Evolutionary conservation across 2,329 filamentous ascomycete species (phyloP).

Genomic region (Metarhizium guizhouense): DNA sequence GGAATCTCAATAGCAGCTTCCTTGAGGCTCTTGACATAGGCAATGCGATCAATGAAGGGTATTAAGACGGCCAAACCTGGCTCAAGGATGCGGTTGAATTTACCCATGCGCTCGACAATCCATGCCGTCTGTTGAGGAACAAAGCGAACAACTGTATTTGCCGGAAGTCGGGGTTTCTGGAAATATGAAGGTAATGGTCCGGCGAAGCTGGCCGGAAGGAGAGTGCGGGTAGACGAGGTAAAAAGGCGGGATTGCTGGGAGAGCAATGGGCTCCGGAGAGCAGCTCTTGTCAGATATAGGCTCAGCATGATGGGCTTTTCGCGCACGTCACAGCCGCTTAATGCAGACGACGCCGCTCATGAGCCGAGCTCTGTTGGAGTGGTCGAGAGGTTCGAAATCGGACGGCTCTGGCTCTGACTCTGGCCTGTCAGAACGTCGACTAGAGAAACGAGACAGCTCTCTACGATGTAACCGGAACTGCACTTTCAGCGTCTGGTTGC

Average conservation of each 20-base stretch:
- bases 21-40: constrained; percentile 96
- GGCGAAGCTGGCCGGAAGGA: constrained; percentile 23
- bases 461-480: no score
- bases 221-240: constrained; percentile 20
- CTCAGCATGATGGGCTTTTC: constrained; percentile 5
- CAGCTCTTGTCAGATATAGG: constrained; percentile 6
- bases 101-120: constrained; percentile 99
- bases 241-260: constrained; percentile 16
- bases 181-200: constrained; percentile 63
- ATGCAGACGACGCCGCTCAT: constrained; percentile 7
- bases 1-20: constrained; percentile 95
- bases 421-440: not conserved
- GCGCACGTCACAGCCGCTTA: constrained; percentile 8
- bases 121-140: constrained; percentile 99
- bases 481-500: no score
- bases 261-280: constrained; percentile 6
- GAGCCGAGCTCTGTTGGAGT: not conserved
- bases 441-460: not conserved
- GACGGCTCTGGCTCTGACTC: not conserved
- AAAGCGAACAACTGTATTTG: constrained; percentile 92
- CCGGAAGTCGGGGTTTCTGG: constrained; percentile 63
- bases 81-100: constrained; percentile 87
- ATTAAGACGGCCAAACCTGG: constrained; percentile 84
- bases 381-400: not conserved
- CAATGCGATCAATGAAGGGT: constrained; percentile 88